phyloP scores from a whole-genome alignment of 495 filamentous ascomycete species.

The Penicillium paradoxum region DNA sequence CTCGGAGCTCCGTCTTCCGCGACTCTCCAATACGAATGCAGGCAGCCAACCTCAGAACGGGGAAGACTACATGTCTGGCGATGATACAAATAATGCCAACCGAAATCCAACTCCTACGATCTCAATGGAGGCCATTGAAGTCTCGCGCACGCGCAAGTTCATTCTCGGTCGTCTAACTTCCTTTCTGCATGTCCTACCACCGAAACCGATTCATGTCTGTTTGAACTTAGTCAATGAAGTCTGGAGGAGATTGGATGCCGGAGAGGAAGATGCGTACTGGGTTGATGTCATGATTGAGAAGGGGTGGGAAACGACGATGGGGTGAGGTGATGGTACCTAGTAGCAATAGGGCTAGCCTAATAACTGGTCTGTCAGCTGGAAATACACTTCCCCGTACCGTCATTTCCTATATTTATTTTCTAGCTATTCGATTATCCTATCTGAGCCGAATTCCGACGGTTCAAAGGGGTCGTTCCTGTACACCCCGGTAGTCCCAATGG shows the following conservation, averaged over 20 bases:
- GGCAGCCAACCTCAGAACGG: neutral
- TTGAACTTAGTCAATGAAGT: constrained; percentile 46
- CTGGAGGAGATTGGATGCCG: constrained; percentile 47
- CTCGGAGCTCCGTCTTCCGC: constrained; percentile 46
- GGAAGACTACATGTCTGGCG: neutral
- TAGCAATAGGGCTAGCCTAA: no score
- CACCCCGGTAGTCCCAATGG: no score
- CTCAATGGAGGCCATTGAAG: constrained; percentile 45
- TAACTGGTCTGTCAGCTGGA: no score
- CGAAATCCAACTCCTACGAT: constrained; percentile 24
- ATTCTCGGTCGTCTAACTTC: constrained; percentile 44
- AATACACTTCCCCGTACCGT: no score
- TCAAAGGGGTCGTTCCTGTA: no score
- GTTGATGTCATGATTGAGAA: constrained; percentile 56
- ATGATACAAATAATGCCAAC: constrained; percentile 6
- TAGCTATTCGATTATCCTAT: no score
- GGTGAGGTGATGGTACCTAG: constrained; percentile 21
- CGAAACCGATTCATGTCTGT: constrained; percentile 49
- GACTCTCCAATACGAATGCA: neutral
- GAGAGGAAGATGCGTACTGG: constrained; percentile 41
- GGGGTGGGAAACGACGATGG: constrained; percentile 56
- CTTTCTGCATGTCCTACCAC: constrained; percentile 45
- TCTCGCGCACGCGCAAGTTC: constrained; percentile 41
- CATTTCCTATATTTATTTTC: no score
- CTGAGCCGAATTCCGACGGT: no score